Conservation (phyloP, 805 yeast genomes). For the Candida tibetensis region DNA sequence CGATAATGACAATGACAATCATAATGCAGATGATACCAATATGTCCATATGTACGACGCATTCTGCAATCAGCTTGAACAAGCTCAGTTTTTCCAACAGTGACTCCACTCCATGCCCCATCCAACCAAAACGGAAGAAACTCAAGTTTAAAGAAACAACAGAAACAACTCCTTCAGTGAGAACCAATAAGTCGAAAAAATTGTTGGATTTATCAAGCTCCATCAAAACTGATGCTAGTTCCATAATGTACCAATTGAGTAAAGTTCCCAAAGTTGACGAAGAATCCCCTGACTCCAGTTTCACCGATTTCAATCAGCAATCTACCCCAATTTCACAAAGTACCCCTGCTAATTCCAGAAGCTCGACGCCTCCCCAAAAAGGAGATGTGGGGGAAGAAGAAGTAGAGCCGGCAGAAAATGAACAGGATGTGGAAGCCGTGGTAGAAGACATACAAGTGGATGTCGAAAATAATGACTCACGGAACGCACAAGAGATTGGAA, state of each 20-base stretch:
- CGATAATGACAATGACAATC: slow-evolving; percentile 5
- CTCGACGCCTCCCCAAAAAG: slow-evolving; percentile 24
- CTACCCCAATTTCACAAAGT: slow-evolving; percentile 42
- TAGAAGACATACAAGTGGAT: background rate
- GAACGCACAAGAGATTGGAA: background rate
- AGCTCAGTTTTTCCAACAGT: slow-evolving; percentile 30
- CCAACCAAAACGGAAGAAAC: slow-evolving; percentile 36
- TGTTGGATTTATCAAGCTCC: slow-evolving; percentile 33
- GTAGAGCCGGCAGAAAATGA: background rate
- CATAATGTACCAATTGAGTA: slow-evolving; percentile 17
- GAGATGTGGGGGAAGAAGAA: background rate
- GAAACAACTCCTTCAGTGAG: slow-evolving; percentile 22
- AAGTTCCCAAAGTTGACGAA: slow-evolving; percentile 8
- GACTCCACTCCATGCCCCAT: slow-evolving; percentile 46
- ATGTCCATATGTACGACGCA: slow-evolving; percentile 20
- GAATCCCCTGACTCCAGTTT: slow-evolving; percentile 4
- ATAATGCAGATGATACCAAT: slow-evolving; percentile 9
- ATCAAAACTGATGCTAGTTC: slow-evolving; percentile 25
- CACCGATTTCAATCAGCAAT: slow-evolving; percentile 4
- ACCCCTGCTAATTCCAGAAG: slow-evolving; percentile 43
- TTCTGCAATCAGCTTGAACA: slow-evolving; percentile 14
- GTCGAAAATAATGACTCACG: background rate
- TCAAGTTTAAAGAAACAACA: slow-evolving; percentile 23
- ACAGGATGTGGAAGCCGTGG: too few species aligned
- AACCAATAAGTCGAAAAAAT: slow-evolving; percentile 14